Percentiles rank a stretch among this genome's conserved stretches.
Evolutionary conservation across 768 basidiomycete genomes (phyloP).

Genomic region (Psilocybe sp.): DNA sequence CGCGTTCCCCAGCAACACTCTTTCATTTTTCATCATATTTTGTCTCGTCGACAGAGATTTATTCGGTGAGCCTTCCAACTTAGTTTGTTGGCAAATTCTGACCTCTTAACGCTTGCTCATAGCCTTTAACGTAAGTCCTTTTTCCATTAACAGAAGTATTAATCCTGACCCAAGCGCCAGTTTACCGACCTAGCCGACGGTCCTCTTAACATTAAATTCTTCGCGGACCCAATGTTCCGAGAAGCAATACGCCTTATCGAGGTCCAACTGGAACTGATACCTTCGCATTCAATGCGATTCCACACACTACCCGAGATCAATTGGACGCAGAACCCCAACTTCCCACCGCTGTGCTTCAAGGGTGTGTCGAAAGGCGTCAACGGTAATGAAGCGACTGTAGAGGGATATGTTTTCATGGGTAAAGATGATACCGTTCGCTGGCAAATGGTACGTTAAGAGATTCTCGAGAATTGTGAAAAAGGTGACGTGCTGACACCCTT

Average conservation of each 20-base stretch:
- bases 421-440: slow-evolving; percentile 46
- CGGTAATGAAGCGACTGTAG: slow-evolving; percentile 41
- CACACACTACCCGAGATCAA: slow-evolving; percentile 15
- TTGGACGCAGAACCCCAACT: slow-evolving; percentile 17
- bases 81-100: neutral
- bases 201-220: slow-evolving; percentile 41
- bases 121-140: slow-evolving; percentile 48
- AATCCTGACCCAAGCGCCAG: slow-evolving; percentile 12
- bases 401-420: slow-evolving; percentile 51
- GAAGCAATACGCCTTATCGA: slow-evolving; percentile 68
- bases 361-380: slow-evolving; percentile 43
- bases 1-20: neutral
- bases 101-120: neutral
- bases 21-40: slow-evolving; percentile 25
- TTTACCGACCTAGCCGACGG: slow-evolving; percentile 33
- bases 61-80: slow-evolving; percentile 11
- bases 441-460: slow-evolving; percentile 50
- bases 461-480: neutral
- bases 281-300: slow-evolving; percentile 26
- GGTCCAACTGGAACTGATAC: slow-evolving; percentile 48
- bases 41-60: slow-evolving; percentile 29
- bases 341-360: slow-evolving; percentile 45
- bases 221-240: slow-evolving; percentile 53
- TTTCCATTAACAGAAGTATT: neutral
- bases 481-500: neutral